Conservation (phyloP, 352 stramenopile genomes). For the Globisporangium megalacanthum region DNA sequence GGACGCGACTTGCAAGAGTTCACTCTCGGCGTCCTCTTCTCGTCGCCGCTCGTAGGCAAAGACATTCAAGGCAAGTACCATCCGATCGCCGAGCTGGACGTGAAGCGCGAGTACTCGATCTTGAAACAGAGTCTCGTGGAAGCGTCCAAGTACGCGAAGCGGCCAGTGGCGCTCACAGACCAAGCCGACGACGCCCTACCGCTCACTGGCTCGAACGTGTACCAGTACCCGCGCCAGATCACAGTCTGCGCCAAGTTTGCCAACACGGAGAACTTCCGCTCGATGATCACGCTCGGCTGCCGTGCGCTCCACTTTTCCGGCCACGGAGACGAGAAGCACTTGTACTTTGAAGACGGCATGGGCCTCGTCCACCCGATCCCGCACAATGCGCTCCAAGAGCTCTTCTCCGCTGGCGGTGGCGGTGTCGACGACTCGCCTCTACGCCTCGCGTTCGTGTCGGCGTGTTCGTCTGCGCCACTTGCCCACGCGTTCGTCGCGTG, state of each 20-base stretch:
- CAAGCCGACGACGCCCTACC: too few relatives aligned
- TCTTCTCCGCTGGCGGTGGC: slow-evolving; percentile 52
- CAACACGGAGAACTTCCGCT: slow-evolving; percentile 90
- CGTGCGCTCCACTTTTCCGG: slow-evolving; percentile 93
- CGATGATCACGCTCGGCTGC: slow-evolving; percentile 88
- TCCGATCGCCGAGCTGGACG: slow-evolving; percentile 84
- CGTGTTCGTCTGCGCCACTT: slow-evolving; percentile 67
- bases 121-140: slow-evolving; percentile 73
- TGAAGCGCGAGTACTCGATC: slow-evolving; percentile 79
- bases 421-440: slow-evolving; percentile 33
- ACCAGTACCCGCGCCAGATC: slow-evolving; percentile 76
- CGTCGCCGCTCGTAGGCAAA: slow-evolving; percentile 89
- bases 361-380: slow-evolving; percentile 73
- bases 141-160: slow-evolving; percentile 60
- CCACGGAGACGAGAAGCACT: slow-evolving; percentile 88
- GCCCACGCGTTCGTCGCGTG: slow-evolving; percentile 85
- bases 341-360: slow-evolving; percentile 95
- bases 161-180: slow-evolving; percentile 13
- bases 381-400: slow-evolving; percentile 57
- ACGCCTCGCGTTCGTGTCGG: slow-evolving; percentile 76
- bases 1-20: slow-evolving; percentile 63
- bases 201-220: slow-evolving; percentile 26
- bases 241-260: slow-evolving; percentile 92
- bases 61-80: slow-evolving; percentile 87
- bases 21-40: slow-evolving; percentile 93